These are phyloP conservation scores for Parastagonospora avenae DNA, from an alignment of 2,329 filamentous ascomycete species.

Conservation along the genomic window DNA sequence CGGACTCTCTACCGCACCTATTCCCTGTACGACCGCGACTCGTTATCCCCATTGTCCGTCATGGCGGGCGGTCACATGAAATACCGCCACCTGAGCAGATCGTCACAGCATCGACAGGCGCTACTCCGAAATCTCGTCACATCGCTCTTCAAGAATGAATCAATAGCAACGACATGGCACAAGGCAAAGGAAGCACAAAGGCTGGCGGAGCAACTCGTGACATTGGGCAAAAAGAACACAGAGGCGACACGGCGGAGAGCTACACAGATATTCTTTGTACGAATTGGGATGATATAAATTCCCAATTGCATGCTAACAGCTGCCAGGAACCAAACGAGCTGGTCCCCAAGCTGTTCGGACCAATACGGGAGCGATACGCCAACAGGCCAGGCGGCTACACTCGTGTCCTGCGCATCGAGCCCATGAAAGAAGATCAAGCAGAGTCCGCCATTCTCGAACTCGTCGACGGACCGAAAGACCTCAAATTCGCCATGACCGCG, in stretches of 20 bases:
- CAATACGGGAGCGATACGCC: conserved; percentile 78
- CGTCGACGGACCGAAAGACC: conserved; percentile 91
- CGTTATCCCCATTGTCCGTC: conserved; percentile 17
- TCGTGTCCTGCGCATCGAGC: conserved; percentile 88
- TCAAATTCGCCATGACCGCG: conserved; percentile 93
- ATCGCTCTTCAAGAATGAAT: conserved; percentile 89
- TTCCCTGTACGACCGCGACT: conserved; percentile 1
- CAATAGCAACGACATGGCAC: conserved; percentile 91
- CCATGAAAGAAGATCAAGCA: conserved; percentile 85
- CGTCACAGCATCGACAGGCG: conserved; percentile 85
- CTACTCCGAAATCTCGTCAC: conserved; percentile 95
- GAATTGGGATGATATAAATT: conserved; percentile 37
- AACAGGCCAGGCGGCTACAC: conserved; percentile 89
- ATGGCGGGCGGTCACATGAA: conserved; percentile 90
- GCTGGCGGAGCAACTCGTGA: conserved; percentile 92
- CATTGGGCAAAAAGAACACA: conserved; percentile 90
- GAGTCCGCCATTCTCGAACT: conserved; percentile 90
- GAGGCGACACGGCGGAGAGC: conserved; percentile 77
- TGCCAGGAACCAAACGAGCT: conserved; percentile 68
- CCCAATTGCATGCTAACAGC: conserved; percentile 16
- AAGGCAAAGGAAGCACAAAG: conserved; percentile 98
- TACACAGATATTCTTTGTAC: conserved; percentile 83
- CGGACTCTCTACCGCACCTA: neutral
- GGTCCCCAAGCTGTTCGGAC: conserved; percentile 86
- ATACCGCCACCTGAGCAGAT: conserved; percentile 86